Base-by-base conservation (phyloP, 495 filamentous ascomycete species). In the Elaphomyces granulatus region DNA sequence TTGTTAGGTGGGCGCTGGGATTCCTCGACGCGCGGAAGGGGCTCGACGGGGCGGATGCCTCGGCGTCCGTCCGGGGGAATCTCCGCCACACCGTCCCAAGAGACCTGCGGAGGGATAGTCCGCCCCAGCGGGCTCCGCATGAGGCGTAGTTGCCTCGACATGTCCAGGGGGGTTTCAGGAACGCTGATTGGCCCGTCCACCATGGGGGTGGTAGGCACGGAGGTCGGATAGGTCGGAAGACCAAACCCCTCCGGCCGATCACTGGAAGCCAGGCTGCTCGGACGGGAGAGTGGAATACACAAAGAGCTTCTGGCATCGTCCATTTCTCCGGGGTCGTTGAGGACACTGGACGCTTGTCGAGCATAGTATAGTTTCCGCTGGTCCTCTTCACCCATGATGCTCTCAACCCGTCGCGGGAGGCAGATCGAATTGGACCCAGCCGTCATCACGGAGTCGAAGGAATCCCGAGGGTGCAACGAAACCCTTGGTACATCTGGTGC, bases 331-430 rank as follows among this genome's bases (percentile, higher is more conserved):
- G 17, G 32, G 20, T 28, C 35, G 41, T 20, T 12, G 6, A 35
- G 20, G 14, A 41, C 40, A 26, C 43, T 39, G 8, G 21, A 37
- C 43, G 60, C 71, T 26, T 80, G 71, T 51, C 77, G 77, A 7
- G 78, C 78, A 50, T 80, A 66, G 41, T 73, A 66, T 40, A 82
- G 77, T 51, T 83, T 87, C 43, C 66, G 68, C 20, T 73, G 64
- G 47, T 87, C 81, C 56, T 87, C 80, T 16, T 81, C 80, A 30
- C 74, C 79, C 75, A 90, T 81, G 46, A 93, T 71, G 52, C 74
- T 85, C 45, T 94, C 88, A 7, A 94, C 81, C 28, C 78, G 72
- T 15, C 74, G 70, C 2, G 87, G 86, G 49, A 83, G 55, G 47
- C 77, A 80, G 15, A 90, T 66, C 0, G 78, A 81, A 2, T 63